These are phyloP conservation scores for Nicotiana benthamiana DNA, from an alignment of 257 asterid genomes.

Conservation along the genomic window DNA sequence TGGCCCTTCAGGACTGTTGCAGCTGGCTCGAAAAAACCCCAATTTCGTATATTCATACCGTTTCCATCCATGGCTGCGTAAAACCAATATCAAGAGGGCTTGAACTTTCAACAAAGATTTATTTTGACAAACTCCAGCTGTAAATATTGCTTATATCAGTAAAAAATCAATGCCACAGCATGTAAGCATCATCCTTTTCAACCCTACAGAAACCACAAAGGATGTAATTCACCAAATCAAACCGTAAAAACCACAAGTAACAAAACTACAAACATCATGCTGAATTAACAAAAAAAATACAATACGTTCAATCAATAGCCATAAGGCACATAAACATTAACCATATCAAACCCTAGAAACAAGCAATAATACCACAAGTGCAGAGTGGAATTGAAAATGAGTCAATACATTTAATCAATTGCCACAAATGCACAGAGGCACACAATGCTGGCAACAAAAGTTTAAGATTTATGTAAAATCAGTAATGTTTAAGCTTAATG, in stretches of 20 bases:
- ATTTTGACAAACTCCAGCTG: slow-evolving; percentile 7
- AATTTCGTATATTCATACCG: slow-evolving; percentile 37
- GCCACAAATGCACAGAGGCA: neutral
- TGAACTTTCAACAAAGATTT: slow-evolving; percentile 10
- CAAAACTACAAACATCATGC: neutral
- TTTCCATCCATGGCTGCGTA: slow-evolving; percentile 56
- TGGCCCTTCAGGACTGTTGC: slow-evolving; percentile 26
- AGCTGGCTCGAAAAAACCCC: slow-evolving; percentile 43
- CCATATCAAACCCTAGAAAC: neutral
- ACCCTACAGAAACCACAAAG: slow-evolving; percentile 20
- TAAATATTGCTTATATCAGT: slow-evolving; percentile 7
- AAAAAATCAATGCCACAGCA: slow-evolving; percentile 7
- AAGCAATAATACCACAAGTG: neutral
- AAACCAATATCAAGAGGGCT: slow-evolving; percentile 1
- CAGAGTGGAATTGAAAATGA: neutral
- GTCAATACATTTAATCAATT: neutral
- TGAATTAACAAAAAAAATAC: neutral
- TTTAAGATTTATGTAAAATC: neutral
- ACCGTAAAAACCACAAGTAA: neutral
- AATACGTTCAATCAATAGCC: neutral
- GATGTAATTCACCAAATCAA: neutral
- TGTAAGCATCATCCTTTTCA: slow-evolving; percentile 2
- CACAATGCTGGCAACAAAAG: neutral
- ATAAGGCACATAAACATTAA: neutral
- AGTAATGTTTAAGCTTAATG: neutral